These are phyloP conservation scores for Yamadazyma triangularis DNA, from an alignment of 1,139 yeast genomes.

Conservation along the genomic window DNA sequence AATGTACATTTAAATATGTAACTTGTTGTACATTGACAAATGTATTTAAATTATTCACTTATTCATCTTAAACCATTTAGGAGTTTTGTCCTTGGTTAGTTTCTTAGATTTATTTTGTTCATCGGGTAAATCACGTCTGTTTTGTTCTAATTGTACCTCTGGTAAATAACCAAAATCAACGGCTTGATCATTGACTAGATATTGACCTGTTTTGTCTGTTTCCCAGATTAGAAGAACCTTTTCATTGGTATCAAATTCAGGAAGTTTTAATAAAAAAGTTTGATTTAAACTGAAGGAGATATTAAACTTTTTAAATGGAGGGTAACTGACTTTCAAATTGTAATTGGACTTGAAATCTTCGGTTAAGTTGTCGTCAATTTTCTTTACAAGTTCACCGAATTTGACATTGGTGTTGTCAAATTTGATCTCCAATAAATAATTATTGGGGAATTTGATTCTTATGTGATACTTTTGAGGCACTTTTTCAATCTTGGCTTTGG, in stretches of 20 bases:
- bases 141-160: constrained; percentile 32
- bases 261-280: constrained; percentile 20
- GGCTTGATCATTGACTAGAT: constrained; percentile 14
- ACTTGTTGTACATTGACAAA: no score
- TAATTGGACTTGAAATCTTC: constrained; percentile 33
- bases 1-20: no score
- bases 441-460: constrained; percentile 53
- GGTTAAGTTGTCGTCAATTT: constrained; percentile 31
- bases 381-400: constrained; percentile 39
- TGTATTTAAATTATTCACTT: no score
- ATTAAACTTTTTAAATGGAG: constrained; percentile 40
- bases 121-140: constrained; percentile 25
- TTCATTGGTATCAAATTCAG: constrained; percentile 31
- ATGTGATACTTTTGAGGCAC: constrained; percentile 30
- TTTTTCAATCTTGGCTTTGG: constrained; percentile 3
- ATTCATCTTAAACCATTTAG: neutral
- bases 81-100: neutral
- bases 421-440: constrained; percentile 30
- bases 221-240: constrained; percentile 37
- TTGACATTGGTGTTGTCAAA: constrained; percentile 16
- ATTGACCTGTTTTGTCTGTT: constrained; percentile 17
- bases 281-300: constrained; percentile 28
- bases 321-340: constrained; percentile 32
- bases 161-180: constrained; percentile 33
- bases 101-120: constrained; percentile 3